These are phyloP conservation scores for Pichia cephalocereana DNA, from an alignment of 805 yeast species.

Conservation along the genomic window DNA sequence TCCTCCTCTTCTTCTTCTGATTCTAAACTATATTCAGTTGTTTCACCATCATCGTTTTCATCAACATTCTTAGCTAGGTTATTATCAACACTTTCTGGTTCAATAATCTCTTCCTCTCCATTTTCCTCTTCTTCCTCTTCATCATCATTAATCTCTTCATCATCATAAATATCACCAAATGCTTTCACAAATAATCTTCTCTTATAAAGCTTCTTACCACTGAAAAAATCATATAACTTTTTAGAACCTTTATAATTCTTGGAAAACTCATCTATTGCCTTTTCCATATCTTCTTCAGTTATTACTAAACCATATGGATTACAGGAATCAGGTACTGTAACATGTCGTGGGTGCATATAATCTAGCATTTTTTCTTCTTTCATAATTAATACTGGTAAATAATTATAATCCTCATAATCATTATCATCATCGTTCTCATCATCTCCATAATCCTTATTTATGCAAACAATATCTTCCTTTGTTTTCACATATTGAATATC, in stretches of 20 bases:
- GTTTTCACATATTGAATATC: neutral
- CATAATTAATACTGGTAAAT: neutral
- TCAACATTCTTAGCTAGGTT: neutral
- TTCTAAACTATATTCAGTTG: too few relatives aligned
- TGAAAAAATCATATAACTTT: neutral
- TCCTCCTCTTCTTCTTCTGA: neutral
- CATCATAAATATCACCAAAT: neutral
- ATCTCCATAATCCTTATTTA: neutral
- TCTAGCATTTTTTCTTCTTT: neutral
- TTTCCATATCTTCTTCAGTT: slow-evolving; percentile 3
- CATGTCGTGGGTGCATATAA: neutral
- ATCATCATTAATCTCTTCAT: neutral
- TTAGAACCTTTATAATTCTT: neutral
- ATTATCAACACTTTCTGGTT: neutral
- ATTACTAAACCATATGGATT: neutral
- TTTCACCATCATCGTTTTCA: neutral
- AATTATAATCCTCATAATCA: neutral
- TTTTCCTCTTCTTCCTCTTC: neutral
- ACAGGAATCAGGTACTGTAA: too few relatives aligned
- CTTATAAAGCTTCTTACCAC: slow-evolving; percentile 16
- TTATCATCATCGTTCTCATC: neutral
- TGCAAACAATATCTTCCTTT: neutral
- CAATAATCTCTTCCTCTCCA: neutral
- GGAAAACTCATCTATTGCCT: slow-evolving; percentile 2
- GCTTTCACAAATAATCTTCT: slow-evolving; percentile 9